Base-by-base conservation (phyloP, 2,329 filamentous ascomycete genomes). In the Fusarium sp. region DNA sequence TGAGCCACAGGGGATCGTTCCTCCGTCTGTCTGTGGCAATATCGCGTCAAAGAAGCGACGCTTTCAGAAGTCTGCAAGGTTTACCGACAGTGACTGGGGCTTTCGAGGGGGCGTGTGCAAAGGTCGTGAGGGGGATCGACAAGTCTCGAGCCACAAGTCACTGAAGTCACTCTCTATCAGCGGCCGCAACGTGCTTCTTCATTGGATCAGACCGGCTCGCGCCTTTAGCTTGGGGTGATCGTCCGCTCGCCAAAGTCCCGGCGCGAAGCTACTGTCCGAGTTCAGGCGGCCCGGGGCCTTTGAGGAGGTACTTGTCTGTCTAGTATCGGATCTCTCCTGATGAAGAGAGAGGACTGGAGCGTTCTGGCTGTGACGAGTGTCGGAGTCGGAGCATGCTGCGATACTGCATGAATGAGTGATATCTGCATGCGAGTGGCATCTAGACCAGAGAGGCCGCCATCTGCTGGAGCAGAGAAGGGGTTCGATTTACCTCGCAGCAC, bases 131-230 rank as follows among this genome's bases (percentile, higher is more conserved):
- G 67, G 69, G 69, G 73, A 79, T 79, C 73, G 74, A 63, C 73
- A 65, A 71, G 63, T 67, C 57, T 68, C 66, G 76, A 78, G 76
- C 78, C 75, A 79, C 73, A 79, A 73, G 73, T 30, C 27, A 30
- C 6, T 6, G 27, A 30, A 30, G 27, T 76, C 73, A 72, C 71
- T 74, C 47, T 65, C 59, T 65, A 76, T 73, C 73, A 69, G 70
- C 58, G 47, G 58, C 65, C 37, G 38, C 57, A 62, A 58, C 59
- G 43, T 47, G 68, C 59, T 20, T 64, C 63, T 63, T 69, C 61
- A 66, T 69, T 76, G 67, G 72, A 20, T 63, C 37, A 67, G 50
- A 47, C 59, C 22, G 43, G 61, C 59, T 56, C 50, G 58, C 52
- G 47, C 37, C 56, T 54, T 14, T 62, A 54, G 60, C 45, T 50